These are phyloP conservation scores for Ascochyta fabae DNA, from an alignment of 2,329 filamentous ascomycete species.

Conservation along the genomic window DNA sequence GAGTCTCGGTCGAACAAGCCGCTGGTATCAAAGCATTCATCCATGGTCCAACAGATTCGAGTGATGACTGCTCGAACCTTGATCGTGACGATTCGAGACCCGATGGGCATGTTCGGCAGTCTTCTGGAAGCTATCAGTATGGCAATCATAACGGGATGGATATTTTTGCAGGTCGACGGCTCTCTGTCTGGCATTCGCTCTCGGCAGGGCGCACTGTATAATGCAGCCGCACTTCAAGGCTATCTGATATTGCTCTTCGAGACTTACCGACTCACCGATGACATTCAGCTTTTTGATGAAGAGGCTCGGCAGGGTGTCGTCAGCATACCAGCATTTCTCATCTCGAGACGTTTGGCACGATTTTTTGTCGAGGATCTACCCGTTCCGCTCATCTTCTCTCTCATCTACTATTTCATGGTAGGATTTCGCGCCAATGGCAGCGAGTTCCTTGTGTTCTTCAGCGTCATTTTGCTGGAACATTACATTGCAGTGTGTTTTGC, in stretches of 20 bases:
- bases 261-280: constrained; percentile 74
- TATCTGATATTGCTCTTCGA: constrained; percentile 80
- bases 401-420: constrained; percentile 80
- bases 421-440: constrained; percentile 69
- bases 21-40: constrained; percentile 54
- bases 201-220: constrained; percentile 75
- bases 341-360: constrained; percentile 72
- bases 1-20: constrained; percentile 13
- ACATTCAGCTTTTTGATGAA: constrained; percentile 78
- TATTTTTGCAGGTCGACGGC: constrained; percentile 70
- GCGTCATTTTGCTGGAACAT: constrained; percentile 71
- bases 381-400: constrained; percentile 72
- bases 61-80: constrained; percentile 74
- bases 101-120: constrained; percentile 75
- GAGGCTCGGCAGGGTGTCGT: constrained; percentile 77
- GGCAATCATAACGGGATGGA: constrained; percentile 74
- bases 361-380: constrained; percentile 75
- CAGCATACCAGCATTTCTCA: constrained; percentile 70
- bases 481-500: constrained; percentile 77
- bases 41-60: constrained; percentile 66
- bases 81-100: constrained; percentile 76
- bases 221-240: constrained; percentile 72
- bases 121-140: constrained; percentile 73
- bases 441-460: constrained; percentile 76
- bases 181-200: constrained; percentile 76